Percentiles rank a stretch among this genome's conserved stretches.
Evolutionary conservation across 306 rosid genomes (phyloP).

Genomic region (Corylus americana): DNA sequence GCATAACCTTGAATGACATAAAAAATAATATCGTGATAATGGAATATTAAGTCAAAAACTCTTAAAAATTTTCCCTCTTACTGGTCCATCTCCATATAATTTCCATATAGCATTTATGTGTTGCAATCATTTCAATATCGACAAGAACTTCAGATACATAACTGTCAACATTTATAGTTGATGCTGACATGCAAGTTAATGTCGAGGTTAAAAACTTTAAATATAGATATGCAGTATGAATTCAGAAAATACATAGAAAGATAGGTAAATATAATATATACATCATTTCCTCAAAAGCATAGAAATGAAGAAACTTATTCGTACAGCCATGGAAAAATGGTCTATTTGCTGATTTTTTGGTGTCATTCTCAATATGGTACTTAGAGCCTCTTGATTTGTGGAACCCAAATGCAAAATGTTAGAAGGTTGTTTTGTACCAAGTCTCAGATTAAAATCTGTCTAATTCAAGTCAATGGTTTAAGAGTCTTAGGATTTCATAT

Average conservation of each 20-base stretch:
- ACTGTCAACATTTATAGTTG: not conserved
- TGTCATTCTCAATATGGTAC: not conserved
- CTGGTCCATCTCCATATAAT: not conserved
- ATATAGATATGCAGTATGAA: not conserved
- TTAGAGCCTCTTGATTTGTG: not conserved
- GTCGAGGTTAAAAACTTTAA: not conserved
- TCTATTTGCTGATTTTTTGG: not conserved
- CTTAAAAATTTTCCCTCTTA: not conserved
- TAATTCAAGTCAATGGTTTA: not conserved
- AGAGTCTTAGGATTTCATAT: not conserved
- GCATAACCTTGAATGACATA: conserved; percentile 54
- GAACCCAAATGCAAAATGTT: not conserved
- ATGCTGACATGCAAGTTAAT: not conserved
- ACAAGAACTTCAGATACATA: not conserved
- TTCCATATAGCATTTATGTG: not conserved
- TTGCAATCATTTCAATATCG: not conserved
- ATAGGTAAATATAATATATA: not conserved
- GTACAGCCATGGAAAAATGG: not conserved
- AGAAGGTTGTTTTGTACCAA: not conserved
- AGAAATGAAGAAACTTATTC: not conserved
- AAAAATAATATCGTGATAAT: not conserved
- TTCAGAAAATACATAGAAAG: not conserved
- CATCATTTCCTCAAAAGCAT: not conserved
- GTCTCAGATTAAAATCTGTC: not conserved
- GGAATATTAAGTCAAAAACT: conserved; percentile 6